Evolutionary conservation across 768 basidiomycete genomes (phyloP).

Genomic region (Rhizopogon vesiculosus): DNA sequence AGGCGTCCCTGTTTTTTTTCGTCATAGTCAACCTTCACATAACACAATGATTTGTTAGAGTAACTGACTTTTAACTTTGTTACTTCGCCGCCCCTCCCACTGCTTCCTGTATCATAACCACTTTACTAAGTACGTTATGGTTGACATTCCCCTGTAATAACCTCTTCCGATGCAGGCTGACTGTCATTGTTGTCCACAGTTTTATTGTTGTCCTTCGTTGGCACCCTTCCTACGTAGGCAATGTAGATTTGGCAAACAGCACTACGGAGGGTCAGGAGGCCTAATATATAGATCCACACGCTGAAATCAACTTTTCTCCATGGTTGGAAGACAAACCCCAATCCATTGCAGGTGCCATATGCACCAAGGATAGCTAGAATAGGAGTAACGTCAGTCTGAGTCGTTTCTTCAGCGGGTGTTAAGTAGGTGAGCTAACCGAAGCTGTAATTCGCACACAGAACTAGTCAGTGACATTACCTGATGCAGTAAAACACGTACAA

Average conservation of each 20-base stretch:
- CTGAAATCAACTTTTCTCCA: too few relatives aligned
- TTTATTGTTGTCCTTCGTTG: neutral
- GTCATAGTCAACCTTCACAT: too few relatives aligned
- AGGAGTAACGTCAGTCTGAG: neutral
- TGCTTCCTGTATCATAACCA: neutral
- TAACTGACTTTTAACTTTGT: too few relatives aligned
- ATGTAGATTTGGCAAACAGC: neutral
- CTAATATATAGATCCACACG: rapidly evolving
- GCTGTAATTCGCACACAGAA: neutral
- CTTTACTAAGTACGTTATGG: neutral
- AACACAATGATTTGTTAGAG: too few relatives aligned
- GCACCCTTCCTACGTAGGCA: neutral
- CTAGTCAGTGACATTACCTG: neutral
- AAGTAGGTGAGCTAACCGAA: neutral
- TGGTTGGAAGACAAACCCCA: neutral
- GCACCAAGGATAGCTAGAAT: neutral
- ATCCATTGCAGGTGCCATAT: neutral
- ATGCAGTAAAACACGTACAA: neutral
- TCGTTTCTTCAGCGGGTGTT: neutral
- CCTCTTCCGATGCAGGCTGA: neutral
- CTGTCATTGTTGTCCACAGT: neutral
- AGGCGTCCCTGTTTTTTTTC: too few relatives aligned
- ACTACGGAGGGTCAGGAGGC: rapidly evolving
- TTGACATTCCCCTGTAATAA: neutral
- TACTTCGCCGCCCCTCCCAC: neutral